Evolutionary conservation across 495 filamentous ascomycete genomes (phyloP).

Genomic region (Daldinia vernicosa): DNA sequence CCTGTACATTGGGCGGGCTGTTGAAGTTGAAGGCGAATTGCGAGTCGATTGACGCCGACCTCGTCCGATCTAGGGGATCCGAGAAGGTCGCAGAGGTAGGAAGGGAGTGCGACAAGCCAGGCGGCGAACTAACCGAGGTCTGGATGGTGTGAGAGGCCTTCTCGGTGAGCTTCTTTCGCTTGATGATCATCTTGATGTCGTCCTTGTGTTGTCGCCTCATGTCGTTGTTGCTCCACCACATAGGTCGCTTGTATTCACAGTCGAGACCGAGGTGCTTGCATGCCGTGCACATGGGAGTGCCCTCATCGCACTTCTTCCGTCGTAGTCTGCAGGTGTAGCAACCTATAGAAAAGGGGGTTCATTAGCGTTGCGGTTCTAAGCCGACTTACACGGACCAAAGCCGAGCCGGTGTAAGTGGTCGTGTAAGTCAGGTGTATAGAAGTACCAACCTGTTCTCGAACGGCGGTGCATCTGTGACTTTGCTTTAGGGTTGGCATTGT

Average conservation of each 20-base stretch:
- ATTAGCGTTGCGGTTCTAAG: constrained; percentile 37
- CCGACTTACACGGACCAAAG: constrained; percentile 38
- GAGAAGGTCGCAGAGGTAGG: constrained; percentile 83
- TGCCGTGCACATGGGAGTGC: constrained; percentile 82
- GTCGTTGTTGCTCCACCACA: constrained; percentile 96
- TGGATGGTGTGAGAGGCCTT: constrained; percentile 71
- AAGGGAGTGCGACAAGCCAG: constrained; percentile 81
- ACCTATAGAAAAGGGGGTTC: constrained; percentile 60
- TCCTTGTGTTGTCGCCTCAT: constrained; percentile 89
- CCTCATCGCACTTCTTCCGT: constrained; percentile 98
- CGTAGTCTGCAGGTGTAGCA: constrained; percentile 97
- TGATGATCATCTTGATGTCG: constrained; percentile 94
- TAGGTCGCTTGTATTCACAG: constrained; percentile 95
- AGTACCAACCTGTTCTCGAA: constrained; percentile 85
- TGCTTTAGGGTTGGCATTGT: constrained; percentile 65
- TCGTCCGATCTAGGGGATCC: constrained; percentile 72
- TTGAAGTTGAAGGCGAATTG: constrained; percentile 80
- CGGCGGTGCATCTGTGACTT: constrained; percentile 87
- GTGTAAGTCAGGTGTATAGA: constrained; percentile 30
- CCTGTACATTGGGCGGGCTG: constrained; percentile 64
- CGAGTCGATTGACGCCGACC: constrained; percentile 80
- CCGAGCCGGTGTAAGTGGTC: constrained; percentile 43
- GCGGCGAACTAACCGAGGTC: constrained; percentile 69
- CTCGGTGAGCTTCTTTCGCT: constrained; percentile 92
- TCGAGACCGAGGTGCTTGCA: constrained; percentile 86